Base-by-base conservation (phyloP, 1,139 yeast genomes). In the Spathaspora jeffriesii region DNA sequence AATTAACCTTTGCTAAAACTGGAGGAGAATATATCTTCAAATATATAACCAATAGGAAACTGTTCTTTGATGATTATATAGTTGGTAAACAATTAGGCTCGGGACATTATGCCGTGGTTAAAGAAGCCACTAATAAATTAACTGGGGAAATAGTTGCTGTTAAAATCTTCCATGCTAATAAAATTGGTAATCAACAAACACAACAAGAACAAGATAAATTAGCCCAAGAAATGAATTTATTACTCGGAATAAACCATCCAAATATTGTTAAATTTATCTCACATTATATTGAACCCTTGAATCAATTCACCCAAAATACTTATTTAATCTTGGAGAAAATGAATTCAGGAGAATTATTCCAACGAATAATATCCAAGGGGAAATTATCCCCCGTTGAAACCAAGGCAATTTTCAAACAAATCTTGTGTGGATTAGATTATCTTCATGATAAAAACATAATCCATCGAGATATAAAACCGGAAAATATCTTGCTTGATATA, bases 391-490 rank as follows among this genome's bases (percentile, higher is more conserved):
- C 83, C 55, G 72, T 73, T 44, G 93, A 87, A 61, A 79, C 91
- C 0, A 78, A 74, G 50, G 82, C 81, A 1, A 67, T 86, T 3
- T 82, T 83, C 56, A 70, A 63, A 39, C 95, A 87, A 57, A 63
- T 87, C 22, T 62, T 87, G n/a, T 60, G 74, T 2, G 95, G 93
- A 0, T 62, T 87, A 28, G 62, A 66, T 37, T 85, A 86, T 60
- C 64, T 89, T 38, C 97, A 90, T 61, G 71, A 76, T 2, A 78
- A 76, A 44, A 90, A 93, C 45, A 86, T 90, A 39, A 92, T 95
- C 5, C 97, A 90, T 67, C 65, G 97, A 52, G 95, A 90, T 61
- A 87, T 91, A 49, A 90, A 90, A 60, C 97, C 97, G 0, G 97
- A 90, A 59, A 90, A 90, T 60, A 81, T 90, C n/a, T 70, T 91